Percentiles rank a stretch among this genome's conserved stretches.
phyloP scores from a whole-genome alignment of 257 asterid species.

The Solanum chmielewskii region DNA sequence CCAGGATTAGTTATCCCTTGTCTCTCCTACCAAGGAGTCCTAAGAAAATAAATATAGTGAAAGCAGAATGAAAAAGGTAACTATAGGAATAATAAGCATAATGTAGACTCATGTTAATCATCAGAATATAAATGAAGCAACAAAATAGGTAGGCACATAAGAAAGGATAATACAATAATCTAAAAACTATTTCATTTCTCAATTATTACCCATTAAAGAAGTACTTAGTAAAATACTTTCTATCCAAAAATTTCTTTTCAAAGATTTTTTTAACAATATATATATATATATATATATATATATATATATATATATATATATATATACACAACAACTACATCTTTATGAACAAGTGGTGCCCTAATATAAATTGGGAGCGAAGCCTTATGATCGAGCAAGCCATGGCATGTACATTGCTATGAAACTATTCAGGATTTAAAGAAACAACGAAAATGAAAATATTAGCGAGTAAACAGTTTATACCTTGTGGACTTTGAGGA shows the following conservation, averaged over 20 bases:
- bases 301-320: too few species aligned
- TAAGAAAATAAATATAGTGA: not conserved
- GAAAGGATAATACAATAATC: not conserved
- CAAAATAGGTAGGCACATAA: not conserved
- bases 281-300: too few species aligned
- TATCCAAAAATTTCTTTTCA: not conserved
- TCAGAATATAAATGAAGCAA: not conserved
- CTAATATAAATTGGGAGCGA: not conserved
- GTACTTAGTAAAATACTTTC: not conserved
- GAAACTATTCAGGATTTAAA: not conserved
- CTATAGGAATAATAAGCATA: not conserved
- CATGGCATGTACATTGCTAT: not conserved
- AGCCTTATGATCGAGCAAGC: not conserved
- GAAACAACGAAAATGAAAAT: not conserved
- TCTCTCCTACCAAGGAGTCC: not conserved
- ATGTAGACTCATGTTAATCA: not conserved
- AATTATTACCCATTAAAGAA: not conserved
- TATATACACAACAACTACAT: too few species aligned
- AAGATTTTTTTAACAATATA: too few species aligned
- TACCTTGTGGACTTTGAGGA: constrained; percentile 20
- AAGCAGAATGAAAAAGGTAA: not conserved
- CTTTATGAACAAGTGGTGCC: not conserved
- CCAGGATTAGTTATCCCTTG: not conserved
- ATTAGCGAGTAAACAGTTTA: not conserved
- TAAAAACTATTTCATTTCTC: not conserved